Evolutionary conservation across 768 basidiomycete genomes (phyloP), one percentile per base, ranked within the genome.

Genomic region (Coprinellus micaceus): DNA sequence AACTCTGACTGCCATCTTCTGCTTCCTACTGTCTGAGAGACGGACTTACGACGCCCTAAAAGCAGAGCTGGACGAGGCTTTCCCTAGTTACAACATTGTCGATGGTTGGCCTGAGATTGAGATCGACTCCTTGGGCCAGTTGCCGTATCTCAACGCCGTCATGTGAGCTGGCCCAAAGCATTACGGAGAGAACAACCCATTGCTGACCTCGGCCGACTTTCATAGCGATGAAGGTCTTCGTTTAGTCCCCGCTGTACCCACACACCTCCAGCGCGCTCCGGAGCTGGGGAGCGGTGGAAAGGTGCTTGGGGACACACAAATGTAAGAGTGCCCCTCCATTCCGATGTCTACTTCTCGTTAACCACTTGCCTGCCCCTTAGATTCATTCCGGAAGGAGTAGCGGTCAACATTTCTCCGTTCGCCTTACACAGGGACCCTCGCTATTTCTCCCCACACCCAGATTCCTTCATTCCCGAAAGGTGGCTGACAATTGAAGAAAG

Each of bases 381-480:
- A 12, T 56, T 48, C 36, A 28, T 56, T 7, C 55, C 55, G 10
- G 56, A 57, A 52, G 56, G 50, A 21, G 52, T 40, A 3, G 25
- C 39, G 17, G 64, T 71, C 11, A 61, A 64, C 19, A 61, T 76
- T 17, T 67, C 72, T 28, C 69, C 71, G 1, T 76, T 71, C 53
- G 59, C 66, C 12, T 53, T 76, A 4, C 75, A 76, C 22, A 67
- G 71, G 6, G 69, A 71, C 50, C 62, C 71, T 19, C 58, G 66
- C 21, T 74, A 76, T 61, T 75, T 77, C 59, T 71, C 68, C 24
- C 71, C 74, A 1, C 51, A 61, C 15, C 71, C 74, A 4, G 69
- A 74, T 19, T 59, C 58, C 5, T 76, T 74, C 58, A 64, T 70
- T 56, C 76, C 74, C 0, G 74, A 77, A 52, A 61, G 74, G 30